Evolutionary conservation across 139 green algal genomes (phyloP).

Genomic region (Deuterostichococcus epilithicus): DNA sequence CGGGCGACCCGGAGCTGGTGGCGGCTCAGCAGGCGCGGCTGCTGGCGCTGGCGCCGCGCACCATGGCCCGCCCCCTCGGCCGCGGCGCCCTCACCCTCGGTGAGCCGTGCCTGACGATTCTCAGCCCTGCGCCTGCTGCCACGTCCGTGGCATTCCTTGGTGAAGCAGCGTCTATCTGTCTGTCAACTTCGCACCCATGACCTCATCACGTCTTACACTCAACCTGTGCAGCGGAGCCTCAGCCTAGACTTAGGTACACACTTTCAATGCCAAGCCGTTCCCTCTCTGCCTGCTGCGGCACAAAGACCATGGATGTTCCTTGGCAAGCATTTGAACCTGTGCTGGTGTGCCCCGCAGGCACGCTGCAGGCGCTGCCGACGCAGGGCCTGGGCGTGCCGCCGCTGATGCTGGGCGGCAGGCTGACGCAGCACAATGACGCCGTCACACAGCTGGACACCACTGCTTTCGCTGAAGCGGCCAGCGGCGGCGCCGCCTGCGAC

Average conservation of each 20-base stretch:
- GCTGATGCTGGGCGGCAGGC: slow-evolving; percentile 68
- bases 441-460: slow-evolving; percentile 72
- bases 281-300: background rate
- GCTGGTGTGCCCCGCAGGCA: slow-evolving; percentile 14
- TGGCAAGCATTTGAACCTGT: slow-evolving; percentile 28
- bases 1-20: slow-evolving; percentile 35
- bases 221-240: background rate
- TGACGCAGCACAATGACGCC: slow-evolving; percentile 61
- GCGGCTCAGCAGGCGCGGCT: slow-evolving; percentile 60
- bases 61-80: slow-evolving; percentile 73
- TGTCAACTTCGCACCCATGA: too few relatives aligned
- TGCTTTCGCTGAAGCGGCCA: slow-evolving; percentile 32
- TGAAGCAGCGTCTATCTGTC: too few relatives aligned
- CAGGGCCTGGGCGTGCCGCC: slow-evolving; percentile 70
- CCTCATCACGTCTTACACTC: too few relatives aligned
- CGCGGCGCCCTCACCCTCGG: slow-evolving; percentile 76
- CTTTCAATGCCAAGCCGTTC: background rate
- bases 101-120: slow-evolving; percentile 1
- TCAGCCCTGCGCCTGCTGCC: background rate
- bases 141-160: too few relatives aligned
- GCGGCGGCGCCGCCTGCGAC: slow-evolving; percentile 57
- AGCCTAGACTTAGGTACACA: background rate
- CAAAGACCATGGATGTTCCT: too few relatives aligned
- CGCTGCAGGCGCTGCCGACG: slow-evolving; percentile 57
- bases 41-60: slow-evolving; percentile 64